Percentiles rank a stretch among this genome's conserved stretches.
These are phyloP conservation scores for Psilocybe subaeruginosa DNA, from an alignment of 768 basidiomycete species.

Conservation along the genomic window DNA sequence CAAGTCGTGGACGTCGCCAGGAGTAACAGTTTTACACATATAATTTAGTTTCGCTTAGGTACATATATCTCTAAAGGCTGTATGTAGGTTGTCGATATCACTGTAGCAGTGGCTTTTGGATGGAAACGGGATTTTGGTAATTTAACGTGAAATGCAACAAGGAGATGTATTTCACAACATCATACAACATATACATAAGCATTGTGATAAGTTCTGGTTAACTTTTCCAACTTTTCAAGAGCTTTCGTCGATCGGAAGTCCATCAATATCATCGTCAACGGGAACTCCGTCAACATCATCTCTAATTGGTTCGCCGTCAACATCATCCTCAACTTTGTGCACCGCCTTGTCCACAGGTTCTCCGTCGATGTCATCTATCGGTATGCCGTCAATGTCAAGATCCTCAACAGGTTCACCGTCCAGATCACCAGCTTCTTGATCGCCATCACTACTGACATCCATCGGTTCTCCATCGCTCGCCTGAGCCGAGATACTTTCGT, in stretches of 20 bases:
- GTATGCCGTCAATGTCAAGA: slow-evolving; percentile 31
- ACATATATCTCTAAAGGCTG: slow-evolving; percentile 3
- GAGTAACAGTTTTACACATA: slow-evolving; percentile 25
- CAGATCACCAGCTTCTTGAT: slow-evolving; percentile 46
- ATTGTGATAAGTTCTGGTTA: not conserved
- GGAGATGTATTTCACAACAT: slow-evolving; percentile 33
- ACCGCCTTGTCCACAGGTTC: slow-evolving; percentile 38
- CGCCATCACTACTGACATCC: slow-evolving; percentile 36
- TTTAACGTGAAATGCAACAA: not conserved
- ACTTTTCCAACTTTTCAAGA: not conserved
- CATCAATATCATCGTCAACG: slow-evolving; percentile 46
- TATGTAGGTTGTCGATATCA: slow-evolving; percentile 8
- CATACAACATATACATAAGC: not conserved
- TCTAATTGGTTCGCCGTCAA: slow-evolving; percentile 48
- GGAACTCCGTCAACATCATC: slow-evolving; percentile 33
- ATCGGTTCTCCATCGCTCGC: slow-evolving; percentile 39
- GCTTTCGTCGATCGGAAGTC: slow-evolving; percentile 38
- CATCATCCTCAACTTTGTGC: slow-evolving; percentile 40
- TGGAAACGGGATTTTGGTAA: slow-evolving; percentile 7
- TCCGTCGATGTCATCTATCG: slow-evolving; percentile 39
- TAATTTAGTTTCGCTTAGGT: slow-evolving; percentile 20
- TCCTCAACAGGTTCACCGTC: slow-evolving; percentile 51
- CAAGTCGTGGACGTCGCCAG: slow-evolving; percentile 44
- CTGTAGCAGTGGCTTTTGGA: slow-evolving; percentile 4
- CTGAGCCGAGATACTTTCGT: slow-evolving; percentile 26